These are phyloP conservation scores for Wickerhamomyces sp. DNA, from an alignment of 1,139 yeast genomes.

Conservation along the genomic window DNA sequence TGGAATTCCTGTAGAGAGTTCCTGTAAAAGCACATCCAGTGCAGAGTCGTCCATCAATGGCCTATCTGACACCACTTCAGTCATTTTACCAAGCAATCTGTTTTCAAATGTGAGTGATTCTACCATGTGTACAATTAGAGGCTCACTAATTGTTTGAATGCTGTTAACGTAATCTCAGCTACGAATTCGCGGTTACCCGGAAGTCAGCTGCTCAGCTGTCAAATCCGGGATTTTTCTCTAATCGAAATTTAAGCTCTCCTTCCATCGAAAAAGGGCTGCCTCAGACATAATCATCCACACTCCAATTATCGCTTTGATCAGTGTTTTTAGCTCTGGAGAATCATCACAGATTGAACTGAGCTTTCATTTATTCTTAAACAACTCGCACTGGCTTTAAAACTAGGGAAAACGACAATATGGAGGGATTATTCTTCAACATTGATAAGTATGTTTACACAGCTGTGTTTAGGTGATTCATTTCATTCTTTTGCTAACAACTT, in stretches of 20 bases:
- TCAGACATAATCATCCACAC: too few species aligned
- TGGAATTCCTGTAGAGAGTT: conserved; percentile 14
- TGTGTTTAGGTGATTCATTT: neutral
- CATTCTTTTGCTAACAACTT: conserved; percentile 13
- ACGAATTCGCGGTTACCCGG: too few species aligned
- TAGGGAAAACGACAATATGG: conserved; percentile 44
- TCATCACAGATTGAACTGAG: too few species aligned
- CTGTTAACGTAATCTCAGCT: too few species aligned
- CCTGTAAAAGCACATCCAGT: conserved; percentile 14
- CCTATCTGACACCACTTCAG: neutral
- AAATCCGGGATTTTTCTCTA: too few species aligned
- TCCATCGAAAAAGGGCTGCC: too few species aligned
- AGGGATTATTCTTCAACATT: conserved; percentile 81
- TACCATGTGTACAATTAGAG: neutral
- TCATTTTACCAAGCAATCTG: neutral
- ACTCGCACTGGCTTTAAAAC: neutral
- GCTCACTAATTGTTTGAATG: too few species aligned
- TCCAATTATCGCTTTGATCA: too few species aligned
- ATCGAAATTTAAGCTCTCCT: too few species aligned
- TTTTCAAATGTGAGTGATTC: neutral
- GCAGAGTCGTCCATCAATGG: conserved; percentile 10
- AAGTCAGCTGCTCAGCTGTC: too few species aligned
- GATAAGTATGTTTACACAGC: conserved; percentile 50
- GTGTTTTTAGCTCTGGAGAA: too few species aligned
- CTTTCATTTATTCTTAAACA: too few species aligned